Evolutionary conservation across 768 basidiomycete species (phyloP).

Genomic region (Wakefieldia striispora): DNA sequence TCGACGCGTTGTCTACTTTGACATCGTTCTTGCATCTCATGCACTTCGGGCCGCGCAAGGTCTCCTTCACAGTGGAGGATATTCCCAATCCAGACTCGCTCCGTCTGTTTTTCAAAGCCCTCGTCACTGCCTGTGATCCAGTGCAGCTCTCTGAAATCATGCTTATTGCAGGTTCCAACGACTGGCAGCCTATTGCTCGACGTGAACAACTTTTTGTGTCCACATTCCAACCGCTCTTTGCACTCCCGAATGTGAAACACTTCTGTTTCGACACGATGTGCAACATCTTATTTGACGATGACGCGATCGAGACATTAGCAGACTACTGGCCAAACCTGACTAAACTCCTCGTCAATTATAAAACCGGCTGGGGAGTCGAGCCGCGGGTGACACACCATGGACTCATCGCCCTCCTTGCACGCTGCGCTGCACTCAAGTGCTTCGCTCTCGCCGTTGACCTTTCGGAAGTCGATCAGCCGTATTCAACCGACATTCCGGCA

Average conservation of each 20-base stretch:
- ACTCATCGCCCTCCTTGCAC: slow-evolving; percentile 18
- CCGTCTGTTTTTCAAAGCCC: slow-evolving; percentile 19
- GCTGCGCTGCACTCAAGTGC: slow-evolving; percentile 4
- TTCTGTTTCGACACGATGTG: slow-evolving; percentile 25
- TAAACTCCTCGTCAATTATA: slow-evolving; percentile 14
- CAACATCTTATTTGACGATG: slow-evolving; percentile 18
- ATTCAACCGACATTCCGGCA: not conserved
- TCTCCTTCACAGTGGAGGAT: slow-evolving; percentile 14
- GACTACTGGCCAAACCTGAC: slow-evolving; percentile 23
- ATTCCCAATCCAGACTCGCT: slow-evolving; percentile 16
- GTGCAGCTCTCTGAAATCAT: slow-evolving; percentile 7
- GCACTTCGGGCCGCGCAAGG: slow-evolving; percentile 9
- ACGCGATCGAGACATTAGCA: slow-evolving; percentile 15
- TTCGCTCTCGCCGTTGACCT: slow-evolving; percentile 26
- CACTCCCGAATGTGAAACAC: slow-evolving; percentile 1
- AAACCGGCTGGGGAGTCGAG: slow-evolving; percentile 16
- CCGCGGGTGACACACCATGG: slow-evolving; percentile 21
- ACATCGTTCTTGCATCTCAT: slow-evolving; percentile 20
- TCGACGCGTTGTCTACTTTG: slow-evolving; percentile 11
- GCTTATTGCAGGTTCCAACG: not conserved
- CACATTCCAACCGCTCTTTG: too few relatives aligned
- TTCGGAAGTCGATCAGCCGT: slow-evolving; percentile 12
- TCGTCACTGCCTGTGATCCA: slow-evolving; percentile 11
- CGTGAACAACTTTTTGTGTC: slow-evolving; percentile 7
- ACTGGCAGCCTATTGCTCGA: not conserved